A percentile compares a stretch with the other conserved stretches of the same genome.
Evolutionary conservation across 208 protist genomes (phyloP).

Genomic region (Trypanosomatidae sp.): DNA sequence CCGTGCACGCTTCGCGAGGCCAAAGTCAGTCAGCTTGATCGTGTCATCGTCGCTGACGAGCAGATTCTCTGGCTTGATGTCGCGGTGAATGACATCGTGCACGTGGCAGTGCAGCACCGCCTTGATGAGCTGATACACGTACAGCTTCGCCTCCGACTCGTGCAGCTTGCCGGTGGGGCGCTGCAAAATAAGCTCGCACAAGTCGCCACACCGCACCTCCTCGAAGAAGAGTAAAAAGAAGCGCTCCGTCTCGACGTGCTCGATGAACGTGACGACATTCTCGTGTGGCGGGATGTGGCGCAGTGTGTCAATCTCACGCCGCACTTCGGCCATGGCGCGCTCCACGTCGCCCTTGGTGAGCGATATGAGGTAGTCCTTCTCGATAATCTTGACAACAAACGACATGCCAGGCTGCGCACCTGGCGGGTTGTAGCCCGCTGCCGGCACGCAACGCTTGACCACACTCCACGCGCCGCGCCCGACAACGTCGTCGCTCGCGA

Average conservation of each 20-base stretch:
- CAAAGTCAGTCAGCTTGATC: conserved; percentile 89
- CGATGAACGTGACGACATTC: conserved; percentile 83
- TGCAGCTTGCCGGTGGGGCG: conserved; percentile 57
- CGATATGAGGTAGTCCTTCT: conserved; percentile 82
- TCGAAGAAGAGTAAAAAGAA: conserved; percentile 85
- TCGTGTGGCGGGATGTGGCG: conserved; percentile 77
- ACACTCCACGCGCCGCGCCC: conserved; percentile 82
- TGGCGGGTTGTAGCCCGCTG: conserved; percentile 55
- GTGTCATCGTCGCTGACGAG: conserved; percentile 77
- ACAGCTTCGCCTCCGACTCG: conserved; percentile 72
- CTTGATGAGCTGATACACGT: conserved; percentile 86
- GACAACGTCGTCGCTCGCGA: conserved; percentile 63
- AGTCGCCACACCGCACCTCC: conserved; percentile 70
- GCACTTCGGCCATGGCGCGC: conserved; percentile 79
- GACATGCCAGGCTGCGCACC: conserved; percentile 60
- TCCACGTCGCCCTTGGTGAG: conserved; percentile 78
- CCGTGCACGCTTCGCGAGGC: conserved; percentile 68
- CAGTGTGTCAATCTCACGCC: conserved; percentile 82
- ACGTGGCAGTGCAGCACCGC: conserved; percentile 85
- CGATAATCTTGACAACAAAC: conserved; percentile 85
- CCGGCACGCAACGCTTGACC: conserved; percentile 68
- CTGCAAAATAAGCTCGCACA: conserved; percentile 83
- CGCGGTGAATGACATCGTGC: conserved; percentile 85
- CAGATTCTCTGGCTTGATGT: conserved; percentile 89
- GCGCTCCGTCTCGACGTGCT: conserved; percentile 74